phyloP scores from a whole-genome alignment of 352 stramenopile genomes.

The Globisporangium iwayamae region DNA sequence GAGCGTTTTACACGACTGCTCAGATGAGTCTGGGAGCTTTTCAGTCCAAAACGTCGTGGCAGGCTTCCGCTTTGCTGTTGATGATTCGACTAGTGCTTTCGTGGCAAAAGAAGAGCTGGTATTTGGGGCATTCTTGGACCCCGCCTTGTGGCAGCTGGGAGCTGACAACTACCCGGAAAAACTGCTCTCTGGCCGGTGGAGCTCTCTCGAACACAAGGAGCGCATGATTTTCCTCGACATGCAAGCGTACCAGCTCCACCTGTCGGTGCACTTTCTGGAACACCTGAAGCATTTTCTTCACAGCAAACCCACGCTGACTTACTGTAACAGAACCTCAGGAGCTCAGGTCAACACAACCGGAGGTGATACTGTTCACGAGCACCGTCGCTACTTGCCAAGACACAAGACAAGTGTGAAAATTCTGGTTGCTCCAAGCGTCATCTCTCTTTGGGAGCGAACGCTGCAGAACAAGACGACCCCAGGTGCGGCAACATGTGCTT shows the following conservation, averaged over 20 bases:
- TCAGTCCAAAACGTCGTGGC: constrained; percentile 63
- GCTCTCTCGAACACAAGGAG: constrained; percentile 26
- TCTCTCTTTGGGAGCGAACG: constrained; percentile 49
- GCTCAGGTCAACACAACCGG: neutral
- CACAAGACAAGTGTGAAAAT: constrained; percentile 49
- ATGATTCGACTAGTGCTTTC: neutral
- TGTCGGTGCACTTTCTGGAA: constrained; percentile 52
- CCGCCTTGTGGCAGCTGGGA: constrained; percentile 62
- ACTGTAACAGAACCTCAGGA: neutral
- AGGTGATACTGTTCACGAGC: neutral
- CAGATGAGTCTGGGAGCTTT: constrained; percentile 28
- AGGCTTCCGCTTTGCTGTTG: constrained; percentile 27
- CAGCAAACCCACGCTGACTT: neutral
- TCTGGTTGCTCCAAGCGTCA: constrained; percentile 55
- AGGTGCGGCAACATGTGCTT: constrained; percentile 28
- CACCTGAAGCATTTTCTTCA: constrained; percentile 26
- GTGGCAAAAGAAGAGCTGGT: constrained; percentile 52
- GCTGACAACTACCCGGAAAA: constrained; percentile 75
- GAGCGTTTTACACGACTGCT: constrained; percentile 24
- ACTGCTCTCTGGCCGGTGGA: constrained; percentile 58
- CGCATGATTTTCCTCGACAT: constrained; percentile 63
- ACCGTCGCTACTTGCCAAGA: constrained; percentile 7
- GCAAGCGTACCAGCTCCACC: constrained; percentile 63
- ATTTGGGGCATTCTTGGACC: constrained; percentile 62
- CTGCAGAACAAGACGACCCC: constrained; percentile 7